A percentile compares a stretch with the other conserved stretches of the same genome.
Evolutionary conservation across 164 flowering plant genomes (phyloP).

Genomic region (Malania oleifera): DNA sequence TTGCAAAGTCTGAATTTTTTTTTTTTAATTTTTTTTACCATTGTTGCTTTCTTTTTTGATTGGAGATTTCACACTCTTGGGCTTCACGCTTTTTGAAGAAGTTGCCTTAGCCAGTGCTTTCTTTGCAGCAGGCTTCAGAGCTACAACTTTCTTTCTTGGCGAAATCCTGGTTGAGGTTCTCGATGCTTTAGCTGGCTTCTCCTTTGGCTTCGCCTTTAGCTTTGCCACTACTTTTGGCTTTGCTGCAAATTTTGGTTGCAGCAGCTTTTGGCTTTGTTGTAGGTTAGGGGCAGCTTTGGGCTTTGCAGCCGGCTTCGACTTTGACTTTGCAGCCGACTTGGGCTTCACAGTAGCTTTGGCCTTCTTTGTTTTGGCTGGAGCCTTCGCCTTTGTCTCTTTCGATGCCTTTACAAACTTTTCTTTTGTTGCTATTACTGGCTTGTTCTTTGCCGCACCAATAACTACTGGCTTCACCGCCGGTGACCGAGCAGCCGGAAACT

Average conservation of each 20-base stretch:
- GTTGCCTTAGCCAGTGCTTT: slow-evolving; percentile 14
- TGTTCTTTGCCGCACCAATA: slow-evolving; percentile 14
- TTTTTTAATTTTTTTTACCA: too few species aligned
- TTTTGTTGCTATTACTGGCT: slow-evolving; percentile 16
- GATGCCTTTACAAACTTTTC: slow-evolving; percentile 5
- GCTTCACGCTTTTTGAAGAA: slow-evolving; percentile 16
- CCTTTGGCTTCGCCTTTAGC: slow-evolving; percentile 34
- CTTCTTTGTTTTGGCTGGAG: slow-evolving; percentile 11
- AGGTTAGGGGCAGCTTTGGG: too few species aligned
- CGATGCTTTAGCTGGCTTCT: slow-evolving; percentile 29
- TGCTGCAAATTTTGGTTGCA: slow-evolving; percentile 16
- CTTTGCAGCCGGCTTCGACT: slow-evolving; percentile 19
- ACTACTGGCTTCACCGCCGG: slow-evolving; percentile 14
- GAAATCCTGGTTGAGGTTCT: slow-evolving; percentile 35
- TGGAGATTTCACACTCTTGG: slow-evolving; percentile 20
- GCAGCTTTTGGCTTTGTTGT: too few species aligned
- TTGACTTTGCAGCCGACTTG: slow-evolving; percentile 16
- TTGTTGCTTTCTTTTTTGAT: too few species aligned
- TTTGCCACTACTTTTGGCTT: slow-evolving; percentile 25
- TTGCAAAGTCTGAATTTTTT: too few species aligned
- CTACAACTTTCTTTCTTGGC: slow-evolving; percentile 29
- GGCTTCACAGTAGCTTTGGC: slow-evolving; percentile 15
- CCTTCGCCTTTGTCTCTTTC: slow-evolving; percentile 13
- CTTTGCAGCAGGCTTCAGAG: slow-evolving; percentile 21
- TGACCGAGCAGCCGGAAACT: slow-evolving; percentile 34